Conservation (phyloP, 305 asterid genomes). For the Stenogyne calaminthoides region DNA sequence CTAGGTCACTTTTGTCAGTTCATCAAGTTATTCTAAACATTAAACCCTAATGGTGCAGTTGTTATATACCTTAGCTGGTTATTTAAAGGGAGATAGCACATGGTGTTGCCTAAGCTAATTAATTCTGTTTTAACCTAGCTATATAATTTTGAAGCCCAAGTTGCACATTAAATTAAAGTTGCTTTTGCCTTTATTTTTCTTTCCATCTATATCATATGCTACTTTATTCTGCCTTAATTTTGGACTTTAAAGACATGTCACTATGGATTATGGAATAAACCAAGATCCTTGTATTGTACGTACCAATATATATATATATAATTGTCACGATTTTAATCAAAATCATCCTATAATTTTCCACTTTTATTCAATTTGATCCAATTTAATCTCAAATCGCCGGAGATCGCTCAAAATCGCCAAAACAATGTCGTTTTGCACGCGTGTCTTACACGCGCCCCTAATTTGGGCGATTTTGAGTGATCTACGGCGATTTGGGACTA, state of each 20-base stretch:
- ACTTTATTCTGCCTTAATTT: slow-evolving; percentile 40
- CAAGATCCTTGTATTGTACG: slow-evolving; percentile 34
- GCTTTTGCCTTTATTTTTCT: slow-evolving; percentile 40
- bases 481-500: no score
- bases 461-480: no score
- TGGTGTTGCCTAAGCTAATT: slow-evolving; percentile 34
- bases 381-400: no score
- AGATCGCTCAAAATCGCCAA: no score
- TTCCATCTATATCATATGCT: slow-evolving; percentile 29
- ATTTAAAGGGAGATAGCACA: slow-evolving; percentile 44
- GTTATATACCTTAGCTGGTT: neutral
- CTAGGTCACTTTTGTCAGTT: slow-evolving; percentile 31
- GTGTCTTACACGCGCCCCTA: no score
- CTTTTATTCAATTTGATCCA: no score
- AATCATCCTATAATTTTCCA: no score
- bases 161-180: slow-evolving; percentile 46
- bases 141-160: slow-evolving; percentile 38
- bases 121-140: slow-evolving; percentile 22
- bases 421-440: no score
- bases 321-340: no score
- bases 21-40: neutral
- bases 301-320: slow-evolving; percentile 8
- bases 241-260: slow-evolving; percentile 42
- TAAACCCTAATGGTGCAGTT: slow-evolving; percentile 24
- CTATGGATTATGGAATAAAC: slow-evolving; percentile 32